Base-by-base conservation (phyloP, 2,329 filamentous ascomycete species). In the Cercospora sp. region DNA sequence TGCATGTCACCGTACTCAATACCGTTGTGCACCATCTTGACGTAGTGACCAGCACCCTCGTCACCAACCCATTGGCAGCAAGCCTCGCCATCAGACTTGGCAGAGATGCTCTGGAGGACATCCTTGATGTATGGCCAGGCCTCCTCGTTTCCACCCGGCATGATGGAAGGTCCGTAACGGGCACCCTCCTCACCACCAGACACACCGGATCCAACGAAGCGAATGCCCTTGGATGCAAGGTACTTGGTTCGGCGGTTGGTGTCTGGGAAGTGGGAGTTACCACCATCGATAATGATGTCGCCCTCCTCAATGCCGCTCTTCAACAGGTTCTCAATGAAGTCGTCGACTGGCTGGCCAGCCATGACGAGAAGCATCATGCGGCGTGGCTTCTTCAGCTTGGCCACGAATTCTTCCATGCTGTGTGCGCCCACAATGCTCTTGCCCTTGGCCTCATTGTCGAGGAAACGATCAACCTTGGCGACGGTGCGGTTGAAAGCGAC, bases 21-120 rank as follows among this genome's bases (percentile, higher is more conserved):
- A 88, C 95, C 95, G 85, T 99, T 99, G 91, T 99, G 95, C 73
- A 99, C 95, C 95, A 99, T 99, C 92, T 99, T 99, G 87, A 99
- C 94, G 88, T 97, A 99, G 90, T 99, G 95, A 78, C 95, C 95
- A 85, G 95, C 92, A 89, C 95, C 95, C 84, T 98, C 93, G 85
- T 98, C 95, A 86, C 95, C 95, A 78, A 99, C 95, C 95, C 95
- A 99, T 85, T 99, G 95, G 81, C 95, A 99, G 90, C 95, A 99
- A 74, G 95, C 85, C 88, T 99, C 95, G 78, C 90, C 90, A 79
- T 97, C 94, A 83, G 92, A 96, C 90, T 99, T 98, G 83, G 95
- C 95, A 73, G 95, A 88, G 81, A 99, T 97, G 86, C 89, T 89
- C 87, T 99, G 95, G 88, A 99, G 97, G 80, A 99, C 92, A 79